Evolutionary conservation across 2,329 filamentous ascomycete genomes (phyloP).

Genomic region (Aspergillus unguis): DNA sequence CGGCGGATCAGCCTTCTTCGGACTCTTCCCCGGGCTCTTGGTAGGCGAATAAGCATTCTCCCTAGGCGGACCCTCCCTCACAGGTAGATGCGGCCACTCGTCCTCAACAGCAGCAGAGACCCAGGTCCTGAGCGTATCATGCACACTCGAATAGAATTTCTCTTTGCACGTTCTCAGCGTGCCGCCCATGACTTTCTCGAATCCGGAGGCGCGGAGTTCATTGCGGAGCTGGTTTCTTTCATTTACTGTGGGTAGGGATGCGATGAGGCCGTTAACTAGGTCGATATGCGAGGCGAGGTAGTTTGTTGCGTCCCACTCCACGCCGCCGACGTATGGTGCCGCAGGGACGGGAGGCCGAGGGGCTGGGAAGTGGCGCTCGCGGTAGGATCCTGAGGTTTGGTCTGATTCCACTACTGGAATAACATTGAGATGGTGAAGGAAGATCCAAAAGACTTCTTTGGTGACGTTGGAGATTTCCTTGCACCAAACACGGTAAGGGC

Average conservation of each 20-base stretch:
- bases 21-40: conserved; percentile 50
- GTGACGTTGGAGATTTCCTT: conserved; percentile 90
- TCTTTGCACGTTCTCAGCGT: conserved; percentile 91
- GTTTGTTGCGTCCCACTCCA: conserved; percentile 98
- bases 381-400: conserved; percentile 33
- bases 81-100: conserved; percentile 78
- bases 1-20: conserved; percentile 52
- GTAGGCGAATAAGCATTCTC: conserved; percentile 36
- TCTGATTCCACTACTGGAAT: conserved; percentile 53
- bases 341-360: conserved; percentile 87
- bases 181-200: conserved; percentile 83
- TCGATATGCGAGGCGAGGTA: conserved; percentile 92
- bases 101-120: conserved; percentile 83
- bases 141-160: conserved; percentile 92
- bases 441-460: conserved; percentile 99
- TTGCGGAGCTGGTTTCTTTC: conserved; percentile 76
- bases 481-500: conserved; percentile 91
- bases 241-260: conserved; percentile 66
- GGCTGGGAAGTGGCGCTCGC: conserved; percentile 71
- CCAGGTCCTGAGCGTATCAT: conserved; percentile 86
- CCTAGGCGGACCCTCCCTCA: conserved; percentile 56
- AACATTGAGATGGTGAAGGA: conserved; percentile 89
- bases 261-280: conserved; percentile 84
- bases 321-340: conserved; percentile 91
- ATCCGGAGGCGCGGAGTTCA: conserved; percentile 77